A percentile compares a stretch with the other conserved stretches of the same genome.
phyloP scores from a whole-genome alignment of 2,329 filamentous ascomycete genomes.

The Hortaea sp. region DNA sequence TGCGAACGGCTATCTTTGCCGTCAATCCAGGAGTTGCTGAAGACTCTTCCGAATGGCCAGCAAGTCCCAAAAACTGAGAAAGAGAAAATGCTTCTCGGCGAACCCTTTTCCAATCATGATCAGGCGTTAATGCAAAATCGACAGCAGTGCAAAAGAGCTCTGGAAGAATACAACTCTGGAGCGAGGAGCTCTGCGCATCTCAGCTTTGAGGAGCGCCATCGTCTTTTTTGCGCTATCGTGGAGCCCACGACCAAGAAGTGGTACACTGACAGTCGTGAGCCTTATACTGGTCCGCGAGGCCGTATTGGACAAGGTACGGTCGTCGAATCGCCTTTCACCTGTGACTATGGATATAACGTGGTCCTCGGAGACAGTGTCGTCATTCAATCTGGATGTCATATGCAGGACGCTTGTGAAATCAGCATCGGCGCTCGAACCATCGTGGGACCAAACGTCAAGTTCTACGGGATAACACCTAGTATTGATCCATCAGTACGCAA shows the following conservation, averaged over 20 bases:
- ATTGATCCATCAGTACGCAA: constrained; percentile 64
- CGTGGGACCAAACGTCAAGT: constrained; percentile 71
- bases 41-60: too few species aligned
- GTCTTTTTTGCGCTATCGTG: constrained; percentile 63
- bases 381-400: constrained; percentile 72
- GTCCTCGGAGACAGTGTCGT: constrained; percentile 74
- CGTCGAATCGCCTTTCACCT: constrained; percentile 81
- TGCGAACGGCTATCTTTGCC: constrained; percentile 23
- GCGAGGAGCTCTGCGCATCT: constrained; percentile 39
- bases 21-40: constrained; percentile 11
- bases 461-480: constrained; percentile 65
- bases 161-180: constrained; percentile 76
- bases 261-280: constrained; percentile 9
- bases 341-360: constrained; percentile 95
- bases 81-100: constrained; percentile 77
- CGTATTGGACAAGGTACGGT: constrained; percentile 64
- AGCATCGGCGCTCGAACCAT: constrained; percentile 66
- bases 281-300: constrained; percentile 31
- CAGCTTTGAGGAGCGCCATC: constrained; percentile 51
- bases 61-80: constrained; percentile 49
- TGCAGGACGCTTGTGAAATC: constrained; percentile 78
- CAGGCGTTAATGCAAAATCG: constrained; percentile 71
- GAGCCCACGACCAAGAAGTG: constrained; percentile 48
- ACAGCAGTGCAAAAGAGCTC: constrained; percentile 70
- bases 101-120: constrained; percentile 65